These are phyloP conservation scores for Funneliformis mosseae DNA, from an alignment of 192 early-diverging fungal genomes.

Conservation along the genomic window DNA sequence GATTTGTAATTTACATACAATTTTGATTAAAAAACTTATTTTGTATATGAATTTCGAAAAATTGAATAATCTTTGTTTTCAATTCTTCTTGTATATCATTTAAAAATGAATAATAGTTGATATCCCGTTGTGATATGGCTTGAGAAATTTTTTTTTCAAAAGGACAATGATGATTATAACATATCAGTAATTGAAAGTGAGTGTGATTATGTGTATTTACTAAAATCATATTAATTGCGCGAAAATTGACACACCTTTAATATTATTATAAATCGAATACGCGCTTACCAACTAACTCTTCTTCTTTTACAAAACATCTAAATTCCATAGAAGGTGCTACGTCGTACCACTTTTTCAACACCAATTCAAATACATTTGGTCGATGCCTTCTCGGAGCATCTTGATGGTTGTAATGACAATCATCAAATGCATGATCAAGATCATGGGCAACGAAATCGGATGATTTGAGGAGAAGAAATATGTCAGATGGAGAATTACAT, in stretches of 20 bases:
- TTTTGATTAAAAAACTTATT: conserved; percentile 63
- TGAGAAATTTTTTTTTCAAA: not conserved
- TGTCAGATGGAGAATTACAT: conserved; percentile 76
- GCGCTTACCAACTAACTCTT: conserved; percentile 68
- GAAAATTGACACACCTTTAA: not conserved
- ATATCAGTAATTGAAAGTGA: not conserved
- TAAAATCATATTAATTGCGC: not conserved
- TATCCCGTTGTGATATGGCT: conserved; percentile 86
- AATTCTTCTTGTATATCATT: conserved; percentile 60
- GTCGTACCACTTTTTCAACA: conserved; percentile 90
- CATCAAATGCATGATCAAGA: conserved; percentile 71
- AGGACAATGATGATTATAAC: not conserved
- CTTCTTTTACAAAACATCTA: conserved; percentile 85
- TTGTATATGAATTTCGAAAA: conserved; percentile 68
- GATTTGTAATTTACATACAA: conserved; percentile 53
- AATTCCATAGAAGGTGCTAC: conserved; percentile 93
- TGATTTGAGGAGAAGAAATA: conserved; percentile 88
- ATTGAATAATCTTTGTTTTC: conserved; percentile 55
- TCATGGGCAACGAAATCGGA: conserved; percentile 92
- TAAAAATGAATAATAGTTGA: conserved; percentile 83
- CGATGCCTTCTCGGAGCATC: conserved; percentile 30
- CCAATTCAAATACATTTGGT: conserved; percentile 62
- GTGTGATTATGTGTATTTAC: not conserved
- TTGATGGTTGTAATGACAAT: conserved; percentile 54
- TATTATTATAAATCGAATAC: not conserved